Base-by-base conservation (phyloP, 345 rosid genomes). In the Syzygium aromaticum region DNA sequence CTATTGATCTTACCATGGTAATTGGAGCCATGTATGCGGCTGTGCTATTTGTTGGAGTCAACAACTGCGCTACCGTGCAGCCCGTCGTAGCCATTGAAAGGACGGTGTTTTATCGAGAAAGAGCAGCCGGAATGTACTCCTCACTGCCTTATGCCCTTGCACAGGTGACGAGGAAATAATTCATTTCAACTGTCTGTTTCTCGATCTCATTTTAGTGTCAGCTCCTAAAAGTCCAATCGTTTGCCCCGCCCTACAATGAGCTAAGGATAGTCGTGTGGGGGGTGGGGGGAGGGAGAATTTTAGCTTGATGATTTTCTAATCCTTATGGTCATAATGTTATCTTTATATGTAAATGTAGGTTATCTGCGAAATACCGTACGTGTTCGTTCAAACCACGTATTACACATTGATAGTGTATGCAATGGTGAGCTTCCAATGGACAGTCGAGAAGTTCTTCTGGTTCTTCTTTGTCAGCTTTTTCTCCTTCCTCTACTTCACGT, bases 51-150 rank as follows among this genome's bases (percentile, higher is more conserved):
- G 87, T 93, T 15, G 96, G 96, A 38, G 77, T 91, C 73, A 91
- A 89, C 78, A 94, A 94, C 64, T 90, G 93, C 73, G 51, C 92
- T 11, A 87, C 93, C 0, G 94, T 93, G 22, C 94, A 92, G 49
- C 91, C 96, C 8, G 87, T 93, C 21, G 93, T 94, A 54, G 88
- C 93, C 12, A 85, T 93, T 38, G 96, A 94, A 80, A 92, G 96
- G 86, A 93, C 93, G 0, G 95, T 94, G 82, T 93, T 93, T 83
- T 94, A 94, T 84, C 89, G 96, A 5, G 96, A 94, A 91, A 91
- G 91, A 90, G 96, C 89, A 1, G 94, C 95, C 0, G 94, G 95
- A 82, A 94, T 93, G 96, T 94, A 91, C 82, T 91, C 93, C 25
- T 91, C 92, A 17, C 86, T 94, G 57, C 92, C 96, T 28, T 94